Conservation (phyloP, 768 basidiomycete species). For the Hebeloma cylindrosporum region DNA sequence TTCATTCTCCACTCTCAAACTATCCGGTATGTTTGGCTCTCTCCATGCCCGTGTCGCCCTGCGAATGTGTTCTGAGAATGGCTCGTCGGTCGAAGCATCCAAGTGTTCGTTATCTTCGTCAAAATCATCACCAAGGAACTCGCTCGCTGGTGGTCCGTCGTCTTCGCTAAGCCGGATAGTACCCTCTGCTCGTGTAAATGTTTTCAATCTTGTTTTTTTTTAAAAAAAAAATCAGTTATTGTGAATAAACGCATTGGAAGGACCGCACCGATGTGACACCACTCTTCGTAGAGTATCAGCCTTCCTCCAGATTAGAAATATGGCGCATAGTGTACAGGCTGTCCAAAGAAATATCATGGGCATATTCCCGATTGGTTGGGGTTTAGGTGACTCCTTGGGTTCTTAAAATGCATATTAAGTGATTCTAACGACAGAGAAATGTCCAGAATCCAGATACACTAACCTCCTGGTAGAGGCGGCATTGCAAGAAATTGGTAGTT, state of each 20-base stretch:
- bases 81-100: slow-evolving; percentile 26
- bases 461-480: no score
- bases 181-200: slow-evolving; percentile 53
- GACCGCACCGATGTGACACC: slow-evolving; percentile 59
- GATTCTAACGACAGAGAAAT: no score
- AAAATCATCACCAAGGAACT: slow-evolving; percentile 61
- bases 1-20: no score
- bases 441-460: no score
- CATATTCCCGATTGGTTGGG: slow-evolving; percentile 62
- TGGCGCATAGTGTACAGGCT: slow-evolving; percentile 51
- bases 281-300: slow-evolving; percentile 54
- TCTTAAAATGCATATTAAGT: slow-evolving; percentile 35
- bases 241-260: neutral
- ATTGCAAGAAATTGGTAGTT: no score
- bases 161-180: slow-evolving; percentile 68
- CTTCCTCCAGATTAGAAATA: slow-evolving; percentile 66
- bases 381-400: slow-evolving; percentile 58
- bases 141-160: slow-evolving; percentile 68
- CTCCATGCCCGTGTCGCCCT: slow-evolving; percentile 28
- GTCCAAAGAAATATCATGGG: slow-evolving; percentile 56
- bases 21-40: slow-evolving; percentile 19
- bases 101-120: slow-evolving; percentile 47
- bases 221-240: slow-evolving; percentile 23
- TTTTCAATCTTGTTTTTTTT: no score
- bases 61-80: slow-evolving; percentile 29